These are phyloP conservation scores for Henckelia pumila DNA, from an alignment of 257 asterid species.

Conservation along the genomic window DNA sequence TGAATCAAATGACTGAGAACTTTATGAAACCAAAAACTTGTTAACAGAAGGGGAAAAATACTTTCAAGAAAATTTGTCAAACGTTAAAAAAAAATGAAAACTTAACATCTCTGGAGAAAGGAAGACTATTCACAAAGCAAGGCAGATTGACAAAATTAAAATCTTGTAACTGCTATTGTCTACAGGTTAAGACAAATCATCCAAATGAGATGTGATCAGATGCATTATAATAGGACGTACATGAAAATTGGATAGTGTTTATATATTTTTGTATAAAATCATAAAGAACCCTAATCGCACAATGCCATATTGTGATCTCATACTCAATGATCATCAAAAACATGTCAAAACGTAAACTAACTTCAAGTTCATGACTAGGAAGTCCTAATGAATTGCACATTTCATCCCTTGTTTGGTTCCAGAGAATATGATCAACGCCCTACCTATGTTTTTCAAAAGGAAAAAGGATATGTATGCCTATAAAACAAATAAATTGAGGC, in stretches of 20 bases:
- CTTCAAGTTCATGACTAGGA: background rate
- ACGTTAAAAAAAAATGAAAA: background rate
- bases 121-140: background rate
- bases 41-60: conserved; percentile 2
- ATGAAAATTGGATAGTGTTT: background rate
- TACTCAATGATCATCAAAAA: background rate
- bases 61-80: background rate
- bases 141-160: background rate
- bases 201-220: background rate
- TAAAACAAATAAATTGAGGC: background rate
- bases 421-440: background rate
- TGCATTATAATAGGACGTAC: background rate
- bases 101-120: background rate
- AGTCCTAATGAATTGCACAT: background rate
- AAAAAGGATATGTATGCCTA: background rate
- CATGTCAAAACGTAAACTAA: background rate
- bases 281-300: background rate
- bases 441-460: background rate
- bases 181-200: no score
- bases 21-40: background rate
- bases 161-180: background rate
- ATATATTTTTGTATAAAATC: background rate
- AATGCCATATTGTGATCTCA: background rate
- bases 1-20: background rate
- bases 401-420: background rate